phyloP scores from a whole-genome alignment of 1,284 basidiomycete genomes.

The Gomphus bonarii region DNA sequence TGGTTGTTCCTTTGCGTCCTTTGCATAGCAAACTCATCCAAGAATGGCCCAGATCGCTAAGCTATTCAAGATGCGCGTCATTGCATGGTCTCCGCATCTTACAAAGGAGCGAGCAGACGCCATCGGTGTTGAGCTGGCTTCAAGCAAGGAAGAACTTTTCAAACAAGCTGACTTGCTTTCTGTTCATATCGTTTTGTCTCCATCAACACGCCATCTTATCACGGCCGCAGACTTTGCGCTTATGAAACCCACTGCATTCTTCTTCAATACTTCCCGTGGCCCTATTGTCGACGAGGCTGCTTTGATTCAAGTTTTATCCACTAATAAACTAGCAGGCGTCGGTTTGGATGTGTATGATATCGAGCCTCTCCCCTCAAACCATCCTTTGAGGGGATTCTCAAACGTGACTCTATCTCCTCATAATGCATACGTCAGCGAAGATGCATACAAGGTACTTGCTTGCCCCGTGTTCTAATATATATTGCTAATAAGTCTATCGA shows the following conservation, averaged over 20 bases:
- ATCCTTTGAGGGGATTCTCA: slow-evolving; percentile 37
- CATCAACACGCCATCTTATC: slow-evolving; percentile 38
- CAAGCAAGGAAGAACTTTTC: slow-evolving; percentile 43
- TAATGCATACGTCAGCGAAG: slow-evolving; percentile 45
- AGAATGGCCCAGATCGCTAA: slow-evolving; percentile 35
- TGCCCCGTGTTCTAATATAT: too few species aligned
- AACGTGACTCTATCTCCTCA: slow-evolving; percentile 53
- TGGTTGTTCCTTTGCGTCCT: neutral
- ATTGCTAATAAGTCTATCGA: neutral
- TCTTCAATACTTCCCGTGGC: slow-evolving; percentile 57
- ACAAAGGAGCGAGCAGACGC: slow-evolving; percentile 43
- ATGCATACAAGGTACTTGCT: slow-evolving; percentile 38
- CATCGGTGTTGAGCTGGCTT: slow-evolving; percentile 37
- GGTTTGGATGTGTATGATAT: slow-evolving; percentile 51
- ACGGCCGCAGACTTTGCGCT: slow-evolving; percentile 33
- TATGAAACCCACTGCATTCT: slow-evolving; percentile 45
- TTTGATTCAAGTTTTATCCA: slow-evolving; percentile 37
- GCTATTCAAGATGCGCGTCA: slow-evolving; percentile 46
- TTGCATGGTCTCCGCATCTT: slow-evolving; percentile 56
- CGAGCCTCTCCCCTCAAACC: slow-evolving; percentile 49
- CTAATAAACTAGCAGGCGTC: slow-evolving; percentile 41
- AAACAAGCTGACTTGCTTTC: slow-evolving; percentile 46
- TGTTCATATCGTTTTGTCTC: slow-evolving; percentile 47
- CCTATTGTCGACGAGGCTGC: slow-evolving; percentile 48
- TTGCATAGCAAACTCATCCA: neutral